Evolutionary conservation across 331 rosid species (phyloP), one percentile per base, ranked within the genome.

Genomic region (Phaseolus coccineus): DNA sequence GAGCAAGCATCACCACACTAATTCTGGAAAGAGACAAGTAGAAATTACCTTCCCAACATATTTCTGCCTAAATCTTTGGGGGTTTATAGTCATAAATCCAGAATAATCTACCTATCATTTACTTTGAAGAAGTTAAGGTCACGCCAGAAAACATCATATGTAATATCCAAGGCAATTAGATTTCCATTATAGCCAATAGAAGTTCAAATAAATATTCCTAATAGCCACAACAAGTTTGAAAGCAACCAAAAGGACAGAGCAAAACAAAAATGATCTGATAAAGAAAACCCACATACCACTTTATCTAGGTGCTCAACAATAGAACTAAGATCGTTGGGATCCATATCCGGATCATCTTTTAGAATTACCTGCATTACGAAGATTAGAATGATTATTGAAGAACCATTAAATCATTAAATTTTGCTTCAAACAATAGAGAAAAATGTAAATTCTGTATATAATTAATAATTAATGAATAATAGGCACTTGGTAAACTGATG

Each of bases 261-360:
- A 74, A 59, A 68, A 48, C n/a, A 44, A 27, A 57, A 40, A 67
- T 39, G 69, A 64, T 69, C 77, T 51, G 48, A 13, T 15, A 40
- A 71, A 69, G 50, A 75, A 75, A 75, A 71, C 71, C 12, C 50
- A 70, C 85, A 27, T 80, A 94, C 97, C 88, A 91, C 94, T 85
- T 81, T 78, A 87, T 94, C 97, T 79, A 94, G 77, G 90, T 90
- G 98, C 82, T 91, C 94, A 42, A 94, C 92, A 87, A 94, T 94
- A 77, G 97, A 89, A 76, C 80, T 86, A 73, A 89, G 98, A 89
- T 94, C 96, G 73, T 90, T 90, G 73, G 93, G 84, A 82, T 91
- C 91, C 35, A 94, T 87, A 70, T 87, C 94, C 76, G 90, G 69
- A 72, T 90, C 95, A 80, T 94, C 98, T 86, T 90, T 94, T 46